Evolutionary conservation across 2,329 filamentous ascomycete genomes (phyloP).

Genomic region (Davidsoniella virescens): DNA sequence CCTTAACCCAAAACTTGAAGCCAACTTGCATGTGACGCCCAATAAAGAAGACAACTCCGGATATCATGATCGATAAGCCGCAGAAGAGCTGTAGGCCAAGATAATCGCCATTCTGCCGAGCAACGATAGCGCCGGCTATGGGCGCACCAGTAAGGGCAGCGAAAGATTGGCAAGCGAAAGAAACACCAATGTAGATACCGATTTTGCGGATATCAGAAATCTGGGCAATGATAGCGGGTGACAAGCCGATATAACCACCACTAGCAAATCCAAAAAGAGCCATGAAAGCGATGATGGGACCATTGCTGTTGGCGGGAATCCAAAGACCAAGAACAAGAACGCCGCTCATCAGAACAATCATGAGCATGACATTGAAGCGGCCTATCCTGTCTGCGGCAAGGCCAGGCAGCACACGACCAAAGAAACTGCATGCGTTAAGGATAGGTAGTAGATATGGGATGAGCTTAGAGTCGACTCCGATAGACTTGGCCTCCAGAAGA

Average conservation of each 20-base stretch:
- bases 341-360: constrained; percentile 33
- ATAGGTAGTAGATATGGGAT: constrained; percentile 36
- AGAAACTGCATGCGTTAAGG: constrained; percentile 37
- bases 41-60: constrained; percentile 17
- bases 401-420: constrained; percentile 36
- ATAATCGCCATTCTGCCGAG: constrained; percentile 34
- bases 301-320: constrained; percentile 32
- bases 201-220: constrained; percentile 55
- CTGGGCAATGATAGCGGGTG: constrained; percentile 49
- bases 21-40: constrained; percentile 23
- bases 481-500: constrained; percentile 29
- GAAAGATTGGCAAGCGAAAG: constrained; percentile 45
- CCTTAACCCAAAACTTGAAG: constrained; percentile 19
- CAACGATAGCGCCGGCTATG: constrained; percentile 47
- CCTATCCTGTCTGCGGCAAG: constrained; percentile 29
- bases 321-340: constrained; percentile 31
- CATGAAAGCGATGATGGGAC: constrained; percentile 46
- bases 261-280: constrained; percentile 54
- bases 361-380: constrained; percentile 32
- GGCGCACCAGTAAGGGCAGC: constrained; percentile 52
- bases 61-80: constrained; percentile 31
- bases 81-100: constrained; percentile 49
- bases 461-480: constrained; percentile 26
- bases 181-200: constrained; percentile 48
- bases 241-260: constrained; percentile 48